Evolutionary conservation across 331 rosid species (phyloP).

Genomic region (Cydonia oblonga): DNA sequence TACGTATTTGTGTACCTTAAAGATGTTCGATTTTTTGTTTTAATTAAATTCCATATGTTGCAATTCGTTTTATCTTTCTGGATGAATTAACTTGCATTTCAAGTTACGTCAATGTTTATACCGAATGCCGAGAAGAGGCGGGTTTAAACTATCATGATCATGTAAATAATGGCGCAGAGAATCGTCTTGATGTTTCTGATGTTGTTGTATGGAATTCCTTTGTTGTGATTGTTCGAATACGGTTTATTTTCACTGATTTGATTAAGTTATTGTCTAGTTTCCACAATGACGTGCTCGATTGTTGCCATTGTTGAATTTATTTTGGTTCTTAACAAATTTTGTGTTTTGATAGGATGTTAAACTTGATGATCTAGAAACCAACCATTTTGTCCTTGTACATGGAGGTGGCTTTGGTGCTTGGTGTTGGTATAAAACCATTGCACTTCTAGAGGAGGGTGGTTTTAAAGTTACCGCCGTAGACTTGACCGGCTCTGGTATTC

Average conservation of each 20-base stretch:
- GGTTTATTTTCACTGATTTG: neutral
- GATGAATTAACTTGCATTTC: neutral
- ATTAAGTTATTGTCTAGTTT: neutral
- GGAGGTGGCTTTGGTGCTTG: slow-evolving; percentile 99
- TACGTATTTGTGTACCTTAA: neutral
- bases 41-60: neutral
- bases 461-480: slow-evolving; percentile 78
- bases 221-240: neutral
- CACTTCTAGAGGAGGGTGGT: slow-evolving; percentile 90
- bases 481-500: slow-evolving; percentile 88
- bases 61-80: neutral
- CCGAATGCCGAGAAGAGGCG: neutral
- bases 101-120: neutral
- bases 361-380: slow-evolving; percentile 75
- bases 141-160: neutral
- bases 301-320: neutral
- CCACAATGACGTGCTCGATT: neutral
- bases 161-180: neutral
- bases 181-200: neutral
- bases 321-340: neutral
- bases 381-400: slow-evolving; percentile 82
- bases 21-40: neutral
- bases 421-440: slow-evolving; percentile 99
- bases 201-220: neutral
- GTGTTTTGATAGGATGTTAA: slow-evolving; percentile 48